Conservation (phyloP, 2,329 filamentous ascomycete species). For the Balansia obtecta region DNA sequence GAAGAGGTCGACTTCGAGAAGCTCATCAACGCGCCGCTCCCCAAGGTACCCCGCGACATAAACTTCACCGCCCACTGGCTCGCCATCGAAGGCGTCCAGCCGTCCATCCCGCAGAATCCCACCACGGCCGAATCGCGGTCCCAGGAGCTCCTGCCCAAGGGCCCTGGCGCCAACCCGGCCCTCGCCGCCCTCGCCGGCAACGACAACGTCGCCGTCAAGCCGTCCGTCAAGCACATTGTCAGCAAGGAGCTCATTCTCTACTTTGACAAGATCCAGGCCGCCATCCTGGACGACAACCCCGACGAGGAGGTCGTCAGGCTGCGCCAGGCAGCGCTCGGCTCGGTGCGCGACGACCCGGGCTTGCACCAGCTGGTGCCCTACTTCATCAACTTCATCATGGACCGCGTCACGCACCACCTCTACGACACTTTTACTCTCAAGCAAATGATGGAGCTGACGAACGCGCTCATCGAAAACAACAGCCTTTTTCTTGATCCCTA, state of each 20-base stretch:
- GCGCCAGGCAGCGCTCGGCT: conserved; percentile 73
- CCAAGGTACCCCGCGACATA: conserved; percentile 87
- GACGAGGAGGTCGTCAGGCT: conserved; percentile 63
- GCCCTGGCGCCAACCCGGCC: conserved; percentile 74
- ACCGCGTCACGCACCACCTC: conserved; percentile 88
- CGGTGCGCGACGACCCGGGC: conserved; percentile 77
- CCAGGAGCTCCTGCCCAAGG: conserved; percentile 81
- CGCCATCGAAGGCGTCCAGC: conserved; percentile 92
- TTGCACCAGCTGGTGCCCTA: conserved; percentile 94
- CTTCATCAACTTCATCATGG: conserved; percentile 89
- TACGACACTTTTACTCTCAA: conserved; percentile 81
- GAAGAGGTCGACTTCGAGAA: conserved; percentile 99
- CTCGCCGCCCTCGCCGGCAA: conserved; percentile 70
- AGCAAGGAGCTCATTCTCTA: conserved; percentile 94
- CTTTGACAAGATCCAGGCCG: conserved; percentile 88
- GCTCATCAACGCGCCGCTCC: conserved; percentile 88
- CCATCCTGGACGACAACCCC: conserved; percentile 76
- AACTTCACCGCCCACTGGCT: conserved; percentile 91
- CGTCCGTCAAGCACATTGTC: conserved; percentile 87
- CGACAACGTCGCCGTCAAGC: conserved; percentile 74
- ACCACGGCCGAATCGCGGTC: conserved; percentile 72
- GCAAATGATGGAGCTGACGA: conserved; percentile 84
- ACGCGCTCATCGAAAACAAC: conserved; percentile 72
- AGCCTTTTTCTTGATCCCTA: conserved; percentile 60
- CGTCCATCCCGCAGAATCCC: conserved; percentile 91